Conservation (phyloP, 345 rosid species). For the Populus euphratica region DNA sequence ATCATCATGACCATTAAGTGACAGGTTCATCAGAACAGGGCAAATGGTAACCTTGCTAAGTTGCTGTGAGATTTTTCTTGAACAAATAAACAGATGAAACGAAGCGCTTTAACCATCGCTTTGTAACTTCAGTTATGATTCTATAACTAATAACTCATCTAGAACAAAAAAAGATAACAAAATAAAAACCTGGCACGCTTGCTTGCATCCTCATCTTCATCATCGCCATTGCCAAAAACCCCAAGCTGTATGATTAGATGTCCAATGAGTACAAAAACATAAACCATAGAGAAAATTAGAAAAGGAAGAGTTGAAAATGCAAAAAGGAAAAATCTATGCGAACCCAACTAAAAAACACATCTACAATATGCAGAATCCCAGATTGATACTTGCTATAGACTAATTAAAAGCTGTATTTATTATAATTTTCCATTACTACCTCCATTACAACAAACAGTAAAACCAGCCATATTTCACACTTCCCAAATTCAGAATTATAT, state of each 20-base stretch:
- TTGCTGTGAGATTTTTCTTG: neutral
- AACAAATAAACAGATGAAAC: neutral
- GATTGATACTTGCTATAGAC: neutral
- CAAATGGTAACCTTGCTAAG: neutral
- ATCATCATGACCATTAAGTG: neutral
- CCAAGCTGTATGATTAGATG: conserved; percentile 44
- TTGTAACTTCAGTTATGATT: neutral
- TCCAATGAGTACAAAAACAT: neutral
- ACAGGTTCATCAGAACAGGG: neutral
- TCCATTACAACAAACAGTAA: neutral
- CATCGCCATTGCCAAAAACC: conserved; percentile 31
- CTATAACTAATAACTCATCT: neutral
- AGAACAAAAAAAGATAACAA: neutral
- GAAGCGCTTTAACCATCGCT: neutral
- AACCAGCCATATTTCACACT: neutral
- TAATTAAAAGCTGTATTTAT: neutral
- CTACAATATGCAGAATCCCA: neutral
- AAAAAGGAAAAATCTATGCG: neutral
- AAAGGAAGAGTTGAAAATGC: neutral
- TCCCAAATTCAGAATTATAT: neutral
- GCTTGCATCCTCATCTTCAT: conserved; percentile 32
- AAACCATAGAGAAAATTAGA: neutral
- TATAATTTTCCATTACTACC: neutral
- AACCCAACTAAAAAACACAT: neutral
- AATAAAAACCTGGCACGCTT: conserved; percentile 44